phyloP scores from a whole-genome alignment of 148 eudicot genomes.

The Vaccinium myrtillus region DNA sequence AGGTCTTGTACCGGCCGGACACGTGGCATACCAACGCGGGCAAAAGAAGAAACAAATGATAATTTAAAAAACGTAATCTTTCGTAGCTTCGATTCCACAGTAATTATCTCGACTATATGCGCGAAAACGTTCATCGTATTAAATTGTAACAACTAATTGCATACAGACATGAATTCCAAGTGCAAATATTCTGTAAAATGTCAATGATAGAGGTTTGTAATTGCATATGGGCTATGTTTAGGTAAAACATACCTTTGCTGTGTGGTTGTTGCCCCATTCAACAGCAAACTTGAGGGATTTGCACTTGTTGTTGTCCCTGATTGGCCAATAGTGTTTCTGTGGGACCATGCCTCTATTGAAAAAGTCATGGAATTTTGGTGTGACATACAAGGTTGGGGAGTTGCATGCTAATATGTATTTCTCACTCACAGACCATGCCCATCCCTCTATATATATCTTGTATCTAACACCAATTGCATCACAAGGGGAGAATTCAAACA shows the following conservation, averaged over 20 bases:
- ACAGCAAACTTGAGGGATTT: slow-evolving; percentile 61
- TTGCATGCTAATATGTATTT: slow-evolving; percentile 63
- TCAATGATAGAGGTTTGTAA: background rate
- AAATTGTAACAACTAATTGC: background rate
- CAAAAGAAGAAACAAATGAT: background rate
- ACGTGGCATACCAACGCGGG: too few relatives aligned
- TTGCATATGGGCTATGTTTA: background rate
- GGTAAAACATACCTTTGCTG: slow-evolving; percentile 29
- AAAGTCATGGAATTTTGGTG: slow-evolving; percentile 42
- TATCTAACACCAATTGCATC: slow-evolving; percentile 26
- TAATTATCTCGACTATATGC: background rate
- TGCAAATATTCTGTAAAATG: background rate
- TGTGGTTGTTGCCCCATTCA: slow-evolving; percentile 63
- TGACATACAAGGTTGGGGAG: slow-evolving; percentile 49
- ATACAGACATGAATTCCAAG: background rate
- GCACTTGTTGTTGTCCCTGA: slow-evolving; percentile 39
- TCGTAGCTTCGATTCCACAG: background rate
- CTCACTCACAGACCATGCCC: slow-evolving; percentile 76
- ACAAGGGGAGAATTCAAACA: background rate
- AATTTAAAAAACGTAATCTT: background rate
- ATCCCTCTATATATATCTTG: slow-evolving; percentile 65
- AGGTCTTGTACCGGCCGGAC: too few relatives aligned
- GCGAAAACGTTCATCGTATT: background rate
- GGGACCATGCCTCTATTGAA: slow-evolving; percentile 49
- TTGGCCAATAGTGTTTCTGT: slow-evolving; percentile 57